Evolutionary conservation across 768 basidiomycete species (phyloP), one percentile per base, ranked within the genome.

Genomic region (Hirschioporus abietinus): DNA sequence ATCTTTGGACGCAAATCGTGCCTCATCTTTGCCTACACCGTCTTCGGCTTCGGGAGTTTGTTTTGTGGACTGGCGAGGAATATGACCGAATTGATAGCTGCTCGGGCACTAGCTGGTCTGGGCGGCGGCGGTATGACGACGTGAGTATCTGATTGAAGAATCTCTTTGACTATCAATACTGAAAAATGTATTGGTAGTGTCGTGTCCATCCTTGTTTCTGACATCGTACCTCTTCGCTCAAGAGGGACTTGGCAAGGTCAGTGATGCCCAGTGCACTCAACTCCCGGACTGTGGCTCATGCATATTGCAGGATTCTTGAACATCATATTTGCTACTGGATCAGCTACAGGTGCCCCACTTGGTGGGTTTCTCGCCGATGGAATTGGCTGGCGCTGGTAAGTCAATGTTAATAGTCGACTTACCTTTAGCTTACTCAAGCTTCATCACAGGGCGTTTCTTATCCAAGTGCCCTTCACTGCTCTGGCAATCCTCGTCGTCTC

Each of bases 201-300:
- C 30, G 84, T 83, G 18, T 85, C 84, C 65, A 89, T 90, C 65
- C 83, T 89, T 42, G 81, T 89, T 75, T 88, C 86, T 3, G 89
- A 89, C 68, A 77, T 89, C 20, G 83, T 88, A 0, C 86, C 88
- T 0, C 77, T 89, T 60, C 80, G 88, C 1, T 80, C 80, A 25
- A 79, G 88, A 63, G 89, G 89, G 25, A 88, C 86, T n/a, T 88
- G 87, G 83, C 88, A 89, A 83, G 88, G 86, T 81, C 25, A 4
- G 72, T 67, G 1, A 7, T 15, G 23, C 34, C n/a, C 26, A 7
- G 18, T 63, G 15, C 30, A 52, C 26, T 26, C 17, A 0, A 10
- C n/a, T 5, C 60, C 27, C 8, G 12, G 6, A 1, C 23, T 58
- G 63, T 57, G 62, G 58, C 1, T 1, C n/a, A 18, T 23, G 36